Conservation (phyloP, 257 asterid genomes). For the Cordia subcordata region DNA sequence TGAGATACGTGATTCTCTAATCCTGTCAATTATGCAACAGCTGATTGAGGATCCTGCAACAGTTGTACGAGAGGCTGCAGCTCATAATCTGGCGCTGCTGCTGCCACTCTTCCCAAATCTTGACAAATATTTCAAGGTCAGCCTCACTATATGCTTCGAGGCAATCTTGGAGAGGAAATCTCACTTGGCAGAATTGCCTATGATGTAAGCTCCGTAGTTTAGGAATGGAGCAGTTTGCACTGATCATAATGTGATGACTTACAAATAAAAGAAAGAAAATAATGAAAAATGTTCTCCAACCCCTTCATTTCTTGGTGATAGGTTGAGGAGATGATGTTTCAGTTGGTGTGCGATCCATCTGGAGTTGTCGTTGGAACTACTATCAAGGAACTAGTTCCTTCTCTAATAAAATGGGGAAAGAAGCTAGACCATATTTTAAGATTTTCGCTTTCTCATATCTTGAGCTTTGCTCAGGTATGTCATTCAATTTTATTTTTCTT, state of each 20-base stretch:
- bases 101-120: slow-evolving; percentile 90
- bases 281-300: slow-evolving; percentile 39
- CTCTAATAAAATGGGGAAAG: slow-evolving; percentile 86
- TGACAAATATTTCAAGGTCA: slow-evolving; percentile 99
- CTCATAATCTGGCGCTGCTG: slow-evolving; percentile 94
- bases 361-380: slow-evolving; percentile 92
- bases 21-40: slow-evolving; percentile 95
- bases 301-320: slow-evolving; percentile 25
- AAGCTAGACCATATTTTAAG: slow-evolving; percentile 78
- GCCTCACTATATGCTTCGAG: slow-evolving; percentile 99
- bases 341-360: slow-evolving; percentile 89
- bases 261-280: slow-evolving; percentile 12
- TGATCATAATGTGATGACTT: slow-evolving; percentile 28
- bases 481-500: background rate
- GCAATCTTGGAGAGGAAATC: slow-evolving; percentile 98
- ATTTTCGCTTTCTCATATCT: slow-evolving; percentile 62
- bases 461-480: slow-evolving; percentile 81
- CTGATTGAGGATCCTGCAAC: slow-evolving; percentile 96
- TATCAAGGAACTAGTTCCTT: slow-evolving; percentile 82
- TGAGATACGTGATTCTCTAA: slow-evolving; percentile 97
- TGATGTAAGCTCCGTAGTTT: slow-evolving; percentile 98
- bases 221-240: slow-evolving; percentile 89
- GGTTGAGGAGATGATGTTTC: slow-evolving; percentile 99
- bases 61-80: slow-evolving; percentile 97
- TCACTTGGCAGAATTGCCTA: slow-evolving; percentile 84